Conservation (phyloP, 345 rosid species). For the Linum tenue region DNA sequence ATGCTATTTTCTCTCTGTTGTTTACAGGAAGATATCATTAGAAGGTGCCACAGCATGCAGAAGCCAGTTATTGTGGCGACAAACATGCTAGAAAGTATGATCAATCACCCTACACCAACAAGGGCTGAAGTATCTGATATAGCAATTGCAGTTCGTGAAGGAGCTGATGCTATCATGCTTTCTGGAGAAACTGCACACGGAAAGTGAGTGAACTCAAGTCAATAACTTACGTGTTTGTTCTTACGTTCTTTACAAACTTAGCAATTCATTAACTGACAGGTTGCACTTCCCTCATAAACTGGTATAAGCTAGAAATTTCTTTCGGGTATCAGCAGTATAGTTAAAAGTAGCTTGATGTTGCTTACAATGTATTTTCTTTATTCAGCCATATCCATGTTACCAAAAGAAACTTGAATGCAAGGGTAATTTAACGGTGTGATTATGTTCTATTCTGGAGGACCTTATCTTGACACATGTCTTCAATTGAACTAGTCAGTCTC, state of each 20-base stretch:
- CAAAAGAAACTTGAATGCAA: too few relatives aligned
- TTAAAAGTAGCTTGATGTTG: too few relatives aligned
- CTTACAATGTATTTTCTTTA: too few relatives aligned
- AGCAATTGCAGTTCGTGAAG: conserved; percentile 91
- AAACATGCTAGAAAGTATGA: conserved; percentile 98
- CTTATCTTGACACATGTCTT: neutral
- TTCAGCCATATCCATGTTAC: too few relatives aligned
- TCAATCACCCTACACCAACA: conserved; percentile 93
- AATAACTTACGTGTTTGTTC: neutral
- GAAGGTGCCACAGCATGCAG: conserved; percentile 76
- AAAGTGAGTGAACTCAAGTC: conserved; percentile 43
- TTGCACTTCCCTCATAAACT: neutral
- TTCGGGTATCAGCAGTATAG: too few relatives aligned
- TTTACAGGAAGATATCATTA: conserved; percentile 76
- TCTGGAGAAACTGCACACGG: conserved; percentile 99
- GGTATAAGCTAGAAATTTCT: neutral
- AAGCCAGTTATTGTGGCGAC: conserved; percentile 96
- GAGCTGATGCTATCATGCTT: conserved; percentile 95
- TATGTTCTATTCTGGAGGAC: neutral
- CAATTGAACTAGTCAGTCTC: too few relatives aligned
- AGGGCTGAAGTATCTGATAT: conserved; percentile 98
- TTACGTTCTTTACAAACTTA: neutral
- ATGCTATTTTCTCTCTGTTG: neutral
- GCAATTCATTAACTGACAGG: too few relatives aligned
- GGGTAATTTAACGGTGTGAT: neutral